A percentile compares a stretch with the other conserved stretches of the same genome.
phyloP scores from a whole-genome alignment of 2,329 filamentous ascomycete genomes.

The Catunica adiposa region DNA sequence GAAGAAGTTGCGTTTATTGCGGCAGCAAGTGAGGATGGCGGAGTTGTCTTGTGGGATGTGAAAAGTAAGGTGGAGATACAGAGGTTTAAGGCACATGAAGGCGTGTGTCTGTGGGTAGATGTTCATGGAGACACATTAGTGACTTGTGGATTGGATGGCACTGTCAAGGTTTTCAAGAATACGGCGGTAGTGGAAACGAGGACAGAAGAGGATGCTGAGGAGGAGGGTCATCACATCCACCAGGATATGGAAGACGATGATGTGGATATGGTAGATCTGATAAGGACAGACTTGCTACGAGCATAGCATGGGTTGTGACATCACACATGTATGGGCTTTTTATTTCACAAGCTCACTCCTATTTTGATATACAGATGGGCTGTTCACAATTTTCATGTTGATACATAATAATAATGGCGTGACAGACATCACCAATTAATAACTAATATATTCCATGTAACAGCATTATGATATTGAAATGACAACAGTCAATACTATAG shows the following conservation, averaged over 20 bases:
- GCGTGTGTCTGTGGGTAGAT: constrained; percentile 51
- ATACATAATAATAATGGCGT: too few relatives aligned
- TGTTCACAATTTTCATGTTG: too few relatives aligned
- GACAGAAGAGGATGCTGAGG: not conserved
- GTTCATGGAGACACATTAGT: constrained; percentile 39
- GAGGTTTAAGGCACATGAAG: constrained; percentile 36
- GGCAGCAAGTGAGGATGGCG: constrained; percentile 75
- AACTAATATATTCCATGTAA: too few relatives aligned
- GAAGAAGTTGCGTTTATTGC: constrained; percentile 43
- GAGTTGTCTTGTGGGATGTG: constrained; percentile 80
- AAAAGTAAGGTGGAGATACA: constrained; percentile 71
- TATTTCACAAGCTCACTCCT: too few relatives aligned
- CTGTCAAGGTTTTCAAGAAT: constrained; percentile 33
- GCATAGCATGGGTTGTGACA: not conserved
- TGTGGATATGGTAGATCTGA: constrained; percentile 9
- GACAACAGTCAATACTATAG: too few relatives aligned
- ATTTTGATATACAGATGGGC: too few relatives aligned
- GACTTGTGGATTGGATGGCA: constrained; percentile 38
- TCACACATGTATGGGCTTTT: too few relatives aligned
- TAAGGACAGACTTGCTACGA: not conserved
- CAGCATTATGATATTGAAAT: too few relatives aligned
- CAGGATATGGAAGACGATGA: constrained; percentile 4
- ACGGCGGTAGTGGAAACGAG: not conserved
- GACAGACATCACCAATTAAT: too few relatives aligned
- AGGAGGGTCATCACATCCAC: not conserved